Percentiles rank a stretch among this genome's conserved stretches.
These are phyloP conservation scores for Mycosarcoma maydis DNA, from an alignment of 1,284 basidiomycete genomes.

Conservation along the genomic window DNA sequence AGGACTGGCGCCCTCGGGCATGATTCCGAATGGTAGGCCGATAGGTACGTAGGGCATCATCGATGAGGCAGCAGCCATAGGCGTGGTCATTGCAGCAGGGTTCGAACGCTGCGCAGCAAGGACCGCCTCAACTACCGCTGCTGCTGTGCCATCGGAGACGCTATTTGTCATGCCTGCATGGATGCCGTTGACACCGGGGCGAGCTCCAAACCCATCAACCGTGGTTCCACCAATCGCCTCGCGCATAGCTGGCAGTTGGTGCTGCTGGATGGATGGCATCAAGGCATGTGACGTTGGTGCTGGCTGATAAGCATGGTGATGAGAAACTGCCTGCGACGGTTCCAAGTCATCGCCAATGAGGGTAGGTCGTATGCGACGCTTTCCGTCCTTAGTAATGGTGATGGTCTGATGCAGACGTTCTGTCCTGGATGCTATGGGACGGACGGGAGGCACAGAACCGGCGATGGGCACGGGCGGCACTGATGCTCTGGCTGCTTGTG, in stretches of 20 bases:
- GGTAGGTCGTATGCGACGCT: slow-evolving; percentile 75
- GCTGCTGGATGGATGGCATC: slow-evolving; percentile 10
- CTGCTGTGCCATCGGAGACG: slow-evolving; percentile 2
- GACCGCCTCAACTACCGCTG: neutral
- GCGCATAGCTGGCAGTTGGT: slow-evolving; percentile 38
- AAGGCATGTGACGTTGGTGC: slow-evolving; percentile 3
- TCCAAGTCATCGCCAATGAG: slow-evolving; percentile 66
- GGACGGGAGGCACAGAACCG: slow-evolving; percentile 16
- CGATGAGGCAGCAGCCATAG: slow-evolving; percentile 15
- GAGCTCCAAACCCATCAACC: slow-evolving; percentile 29
- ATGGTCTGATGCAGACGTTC: slow-evolving; percentile 64
- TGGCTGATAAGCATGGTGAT: slow-evolving; percentile 18
- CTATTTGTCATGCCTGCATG: slow-evolving; percentile 21
- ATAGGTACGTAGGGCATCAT: slow-evolving; percentile 37
- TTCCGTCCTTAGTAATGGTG: slow-evolving; percentile 69
- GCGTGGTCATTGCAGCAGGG: slow-evolving; percentile 6
- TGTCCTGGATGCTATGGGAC: slow-evolving; percentile 23
- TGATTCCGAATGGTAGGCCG: slow-evolving; percentile 42
- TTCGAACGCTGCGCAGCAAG: neutral
- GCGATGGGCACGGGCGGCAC: slow-evolving; percentile 29
- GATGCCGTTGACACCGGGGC: slow-evolving; percentile 14
- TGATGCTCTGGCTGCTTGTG: slow-evolving; percentile 20
- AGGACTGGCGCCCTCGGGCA: slow-evolving; percentile 39
- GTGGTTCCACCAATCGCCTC: slow-evolving; percentile 39
- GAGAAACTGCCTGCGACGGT: slow-evolving; percentile 1